Percentiles rank a stretch among this genome's conserved stretches.
Evolutionary conservation across 176 grass and related monocot species (phyloP).

Genomic region (Avena atlantica): DNA sequence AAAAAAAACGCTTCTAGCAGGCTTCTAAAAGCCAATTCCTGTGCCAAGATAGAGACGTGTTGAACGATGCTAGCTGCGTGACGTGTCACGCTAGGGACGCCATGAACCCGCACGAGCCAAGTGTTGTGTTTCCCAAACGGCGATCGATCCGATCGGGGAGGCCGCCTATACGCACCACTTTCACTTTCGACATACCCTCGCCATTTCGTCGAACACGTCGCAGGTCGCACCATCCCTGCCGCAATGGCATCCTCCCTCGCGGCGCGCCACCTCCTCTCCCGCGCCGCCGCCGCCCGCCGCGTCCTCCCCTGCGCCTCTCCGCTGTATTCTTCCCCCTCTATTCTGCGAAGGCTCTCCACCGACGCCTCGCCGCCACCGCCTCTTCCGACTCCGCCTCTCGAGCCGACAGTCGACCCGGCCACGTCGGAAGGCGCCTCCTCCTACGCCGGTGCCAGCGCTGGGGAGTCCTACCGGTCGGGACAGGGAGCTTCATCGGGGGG

Average conservation of each 20-base stretch:
- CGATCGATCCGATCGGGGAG: neutral
- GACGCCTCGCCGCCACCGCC: constrained; percentile 44
- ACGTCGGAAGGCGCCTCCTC: constrained; percentile 36
- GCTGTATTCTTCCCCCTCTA: neutral
- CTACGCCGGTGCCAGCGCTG: constrained; percentile 2
- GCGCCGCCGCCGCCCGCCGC: constrained; percentile 27
- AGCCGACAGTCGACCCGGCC: constrained; percentile 39
- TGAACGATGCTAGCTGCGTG: neutral
- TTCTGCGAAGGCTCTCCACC: constrained; percentile 40
- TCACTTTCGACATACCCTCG: neutral
- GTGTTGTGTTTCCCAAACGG: neutral
- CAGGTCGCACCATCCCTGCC: neutral
- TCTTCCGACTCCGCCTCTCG: constrained; percentile 34
- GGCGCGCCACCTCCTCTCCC: constrained; percentile 59
- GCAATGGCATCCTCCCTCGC: constrained; percentile 67
- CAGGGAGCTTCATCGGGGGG: constrained; percentile 33
- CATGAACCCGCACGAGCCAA: neutral
- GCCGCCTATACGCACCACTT: neutral
- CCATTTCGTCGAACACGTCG: constrained; percentile 46
- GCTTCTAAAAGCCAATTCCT: too few species aligned
- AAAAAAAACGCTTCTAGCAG: too few species aligned
- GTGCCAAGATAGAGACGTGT: constrained; percentile 22
- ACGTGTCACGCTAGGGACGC: constrained; percentile 29
- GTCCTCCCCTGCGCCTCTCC: constrained; percentile 1
- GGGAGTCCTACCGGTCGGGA: constrained; percentile 20